Base-by-base conservation (phyloP, 345 rosid species). In the Brassica nigra region DNA sequence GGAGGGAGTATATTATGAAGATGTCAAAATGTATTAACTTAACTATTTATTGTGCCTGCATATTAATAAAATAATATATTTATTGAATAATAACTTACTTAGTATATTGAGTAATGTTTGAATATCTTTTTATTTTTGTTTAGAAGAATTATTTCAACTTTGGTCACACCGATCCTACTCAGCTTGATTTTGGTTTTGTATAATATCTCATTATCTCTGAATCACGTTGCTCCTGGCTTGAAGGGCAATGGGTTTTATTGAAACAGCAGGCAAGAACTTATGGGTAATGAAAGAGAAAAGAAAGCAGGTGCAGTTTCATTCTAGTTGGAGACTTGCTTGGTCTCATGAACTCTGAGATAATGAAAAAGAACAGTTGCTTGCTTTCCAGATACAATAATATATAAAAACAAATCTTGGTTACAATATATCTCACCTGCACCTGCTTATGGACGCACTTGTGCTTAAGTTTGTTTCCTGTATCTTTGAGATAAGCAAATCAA, bases 321-420 rank as follows among this genome's bases (percentile, higher is more conserved):
- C 12, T 63, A 71, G 71, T 36, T 71, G 30, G 64, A 70, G 64
- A 70, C 54, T 31, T 59, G 2, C 52, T 59, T 62, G 39, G 58
- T 71, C 81, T 71, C 34, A 36, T 71, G 44, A 55, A 65, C 49
- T 55, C 61, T 29, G 34, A 57, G 66, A 71, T 37, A 15, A 16
- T 57, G 73, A 57, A 65, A 52, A 11, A 31, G 54, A 78, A 34
- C 73, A 64, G 61, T 71, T 71, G 68, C 80, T n/a, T 65, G 42
- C 62, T 39, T 27, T 65, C 58, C 30, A 39, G 7, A 64, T 6
- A 66, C 69, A 67, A 73, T 30, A 62, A 73, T 30, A 62, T 14
- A 30, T 11, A 36, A 54, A 74, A 1, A 29, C 6, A 42, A 39
- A 55, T 29, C n/a, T 39, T 57, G 54, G 59, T 66, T 65, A 72